Evolutionary conservation across 2,329 filamentous ascomycete genomes (phyloP).

Genomic region (Ramichloridium luteum): DNA sequence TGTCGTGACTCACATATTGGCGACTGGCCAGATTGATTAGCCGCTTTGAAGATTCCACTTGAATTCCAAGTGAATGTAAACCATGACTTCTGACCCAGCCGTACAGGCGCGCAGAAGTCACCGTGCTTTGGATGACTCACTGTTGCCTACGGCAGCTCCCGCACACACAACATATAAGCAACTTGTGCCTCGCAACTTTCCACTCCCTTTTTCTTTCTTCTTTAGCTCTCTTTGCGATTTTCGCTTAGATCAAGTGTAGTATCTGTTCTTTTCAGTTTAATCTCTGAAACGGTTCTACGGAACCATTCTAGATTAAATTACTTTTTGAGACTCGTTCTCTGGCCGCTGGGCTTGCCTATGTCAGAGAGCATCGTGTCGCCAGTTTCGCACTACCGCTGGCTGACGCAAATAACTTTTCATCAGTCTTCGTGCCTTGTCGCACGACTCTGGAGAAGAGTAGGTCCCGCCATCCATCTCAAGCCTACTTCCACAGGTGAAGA

Average conservation of each 20-base stretch:
- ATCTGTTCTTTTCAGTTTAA: slow-evolving; percentile 13
- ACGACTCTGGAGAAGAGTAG: slow-evolving; percentile 7
- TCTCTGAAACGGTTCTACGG: slow-evolving; percentile 13
- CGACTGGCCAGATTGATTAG: too few relatives aligned
- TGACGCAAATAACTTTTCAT: slow-evolving; percentile 9
- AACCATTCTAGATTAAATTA: slow-evolving; percentile 12
- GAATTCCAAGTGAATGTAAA: too few relatives aligned
- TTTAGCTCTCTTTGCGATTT: slow-evolving; percentile 1
- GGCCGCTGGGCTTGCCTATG: slow-evolving; percentile 10
- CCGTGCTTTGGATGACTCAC: too few relatives aligned
- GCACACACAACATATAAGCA: too few relatives aligned
- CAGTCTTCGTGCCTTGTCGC: slow-evolving; percentile 2
- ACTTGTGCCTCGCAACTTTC: neutral
- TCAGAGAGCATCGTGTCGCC: slow-evolving; percentile 8
- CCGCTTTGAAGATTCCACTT: too few relatives aligned
- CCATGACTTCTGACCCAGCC: too few relatives aligned
- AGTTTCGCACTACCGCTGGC: slow-evolving; percentile 8
- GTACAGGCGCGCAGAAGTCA: too few relatives aligned
- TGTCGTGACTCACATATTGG: too few relatives aligned
- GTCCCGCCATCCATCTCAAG: too few relatives aligned
- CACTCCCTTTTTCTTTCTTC: slow-evolving; percentile 1
- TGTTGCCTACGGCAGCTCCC: too few relatives aligned
- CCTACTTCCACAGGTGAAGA: too few relatives aligned
- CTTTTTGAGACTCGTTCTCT: slow-evolving; percentile 9
- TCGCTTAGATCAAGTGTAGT: slow-evolving; percentile 8